Percentiles rank a stretch among this genome's conserved stretches.
phyloP scores from a whole-genome alignment of 2,329 filamentous ascomycete species.

The Fusarium sp. region DNA sequence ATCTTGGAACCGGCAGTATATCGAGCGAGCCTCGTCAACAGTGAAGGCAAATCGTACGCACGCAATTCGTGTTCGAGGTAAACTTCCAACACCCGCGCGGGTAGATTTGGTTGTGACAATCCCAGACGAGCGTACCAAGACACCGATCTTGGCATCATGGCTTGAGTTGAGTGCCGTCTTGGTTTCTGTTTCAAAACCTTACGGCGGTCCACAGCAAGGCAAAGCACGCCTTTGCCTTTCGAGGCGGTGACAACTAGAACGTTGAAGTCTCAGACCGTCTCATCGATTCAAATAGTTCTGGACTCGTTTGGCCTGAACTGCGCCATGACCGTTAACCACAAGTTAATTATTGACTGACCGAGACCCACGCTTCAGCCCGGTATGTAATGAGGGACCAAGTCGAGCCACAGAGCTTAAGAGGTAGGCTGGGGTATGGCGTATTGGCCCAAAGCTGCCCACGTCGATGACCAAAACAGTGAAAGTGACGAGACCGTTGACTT shows the following conservation, averaged over 20 bases:
- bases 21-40: constrained; percentile 14
- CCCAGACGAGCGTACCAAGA: background rate
- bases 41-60: background rate
- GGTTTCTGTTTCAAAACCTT: constrained; percentile 17
- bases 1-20: constrained; percentile 13
- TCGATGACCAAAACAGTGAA: background rate
- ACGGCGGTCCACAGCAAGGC: background rate
- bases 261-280: constrained; percentile 8
- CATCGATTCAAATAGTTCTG: constrained; percentile 5
- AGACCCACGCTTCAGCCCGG: constrained; percentile 3
- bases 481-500: constrained; percentile 14
- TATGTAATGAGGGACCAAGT: constrained; percentile 3
- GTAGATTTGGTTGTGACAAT: background rate
- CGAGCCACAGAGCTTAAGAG: background rate
- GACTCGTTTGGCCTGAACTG: constrained; percentile 5
- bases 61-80: background rate
- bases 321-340: constrained; percentile 10
- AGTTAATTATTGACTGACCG: background rate
- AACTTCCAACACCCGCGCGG: background rate
- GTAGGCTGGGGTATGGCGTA: background rate
- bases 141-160: constrained; percentile 1
- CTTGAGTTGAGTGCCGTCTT: constrained; percentile 10
- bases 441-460: constrained; percentile 3
- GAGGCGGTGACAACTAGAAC: constrained; percentile 25
- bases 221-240: constrained; percentile 9